A percentile compares a stretch with the other conserved stretches of the same genome.
Evolutionary conservation across 2,329 filamentous ascomycete genomes (phyloP).

Genomic region (Colletotrichum theobromicola): DNA sequence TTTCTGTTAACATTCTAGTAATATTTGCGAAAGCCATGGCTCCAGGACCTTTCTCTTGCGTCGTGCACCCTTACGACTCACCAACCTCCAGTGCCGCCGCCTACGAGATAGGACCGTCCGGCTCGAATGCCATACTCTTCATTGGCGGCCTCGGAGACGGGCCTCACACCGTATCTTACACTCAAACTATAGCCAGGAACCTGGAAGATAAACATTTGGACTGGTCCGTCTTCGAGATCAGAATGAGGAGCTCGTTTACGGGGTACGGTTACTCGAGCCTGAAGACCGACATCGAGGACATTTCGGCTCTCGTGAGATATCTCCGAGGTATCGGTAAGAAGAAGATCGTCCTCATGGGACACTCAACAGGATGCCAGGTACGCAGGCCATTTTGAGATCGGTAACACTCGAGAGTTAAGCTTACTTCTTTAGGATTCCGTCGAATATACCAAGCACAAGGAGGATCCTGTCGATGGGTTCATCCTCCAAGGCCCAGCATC

Average conservation of each 20-base stretch:
- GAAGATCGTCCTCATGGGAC: constrained; percentile 61
- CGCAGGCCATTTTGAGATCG: neutral
- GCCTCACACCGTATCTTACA: constrained; percentile 67
- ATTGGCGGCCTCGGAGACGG: constrained; percentile 75
- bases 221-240: constrained; percentile 63
- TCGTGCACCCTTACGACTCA: constrained; percentile 51
- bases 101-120: constrained; percentile 49
- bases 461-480: constrained; percentile 69
- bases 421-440: constrained; percentile 54
- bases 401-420: neutral
- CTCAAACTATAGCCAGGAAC: constrained; percentile 48
- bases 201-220: constrained; percentile 43
- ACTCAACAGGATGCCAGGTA: constrained; percentile 65
- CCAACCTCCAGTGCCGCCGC: constrained; percentile 45
- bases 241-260: constrained; percentile 58
- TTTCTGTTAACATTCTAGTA: neutral
- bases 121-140: constrained; percentile 68
- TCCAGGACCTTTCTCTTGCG: constrained; percentile 32
- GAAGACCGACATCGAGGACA: constrained; percentile 57
- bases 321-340: constrained; percentile 54
- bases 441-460: constrained; percentile 53
- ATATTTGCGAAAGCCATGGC: neutral
- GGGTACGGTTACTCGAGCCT: constrained; percentile 58
- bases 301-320: constrained; percentile 57
- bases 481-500: constrained; percentile 83